Conservation (phyloP, 495 filamentous ascomycete genomes). For the Oleoguttula mirabilis region DNA sequence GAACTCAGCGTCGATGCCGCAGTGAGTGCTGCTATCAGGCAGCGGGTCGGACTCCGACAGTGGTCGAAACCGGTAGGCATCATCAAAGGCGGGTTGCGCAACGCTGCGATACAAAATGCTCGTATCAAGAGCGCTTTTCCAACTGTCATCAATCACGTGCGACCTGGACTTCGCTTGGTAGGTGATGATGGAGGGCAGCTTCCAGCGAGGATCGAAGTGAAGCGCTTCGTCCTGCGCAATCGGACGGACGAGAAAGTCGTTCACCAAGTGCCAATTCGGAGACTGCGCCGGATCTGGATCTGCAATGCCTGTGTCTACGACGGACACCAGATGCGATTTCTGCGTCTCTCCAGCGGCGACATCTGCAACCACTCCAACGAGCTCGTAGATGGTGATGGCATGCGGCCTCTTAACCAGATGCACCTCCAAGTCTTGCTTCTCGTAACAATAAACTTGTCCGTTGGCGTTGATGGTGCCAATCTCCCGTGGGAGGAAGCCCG, state of each 20-base stretch:
- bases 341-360: conserved; percentile 72
- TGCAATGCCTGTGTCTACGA: conserved; percentile 59
- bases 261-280: conserved; percentile 84
- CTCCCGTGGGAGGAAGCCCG: conserved; percentile 82
- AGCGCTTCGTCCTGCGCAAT: conserved; percentile 70
- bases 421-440: conserved; percentile 70
- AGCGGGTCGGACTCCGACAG: conserved; percentile 52
- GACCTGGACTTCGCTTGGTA: conserved; percentile 69
- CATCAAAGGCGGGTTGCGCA: conserved; percentile 44
- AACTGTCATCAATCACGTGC: conserved; percentile 66
- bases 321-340: conserved; percentile 81
- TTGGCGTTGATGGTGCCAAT: conserved; percentile 76
- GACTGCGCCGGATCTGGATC: conserved; percentile 35
- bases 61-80: conserved; percentile 39
- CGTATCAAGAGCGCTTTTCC: conserved; percentile 75
- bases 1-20: conserved; percentile 93
- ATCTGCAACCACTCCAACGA: conserved; percentile 82
- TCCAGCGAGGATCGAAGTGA: conserved; percentile 80
- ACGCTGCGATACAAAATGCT: conserved; percentile 67
- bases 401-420: conserved; percentile 51
- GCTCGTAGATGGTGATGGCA: conserved; percentile 71
- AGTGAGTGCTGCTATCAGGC: conserved; percentile 55
- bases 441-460: conserved; percentile 76
- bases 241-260: conserved; percentile 87
- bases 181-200: conserved; percentile 71